These are phyloP conservation scores for Stentor roeselii DNA, from an alignment of 73 alveolate genomes.

Conservation along the genomic window DNA sequence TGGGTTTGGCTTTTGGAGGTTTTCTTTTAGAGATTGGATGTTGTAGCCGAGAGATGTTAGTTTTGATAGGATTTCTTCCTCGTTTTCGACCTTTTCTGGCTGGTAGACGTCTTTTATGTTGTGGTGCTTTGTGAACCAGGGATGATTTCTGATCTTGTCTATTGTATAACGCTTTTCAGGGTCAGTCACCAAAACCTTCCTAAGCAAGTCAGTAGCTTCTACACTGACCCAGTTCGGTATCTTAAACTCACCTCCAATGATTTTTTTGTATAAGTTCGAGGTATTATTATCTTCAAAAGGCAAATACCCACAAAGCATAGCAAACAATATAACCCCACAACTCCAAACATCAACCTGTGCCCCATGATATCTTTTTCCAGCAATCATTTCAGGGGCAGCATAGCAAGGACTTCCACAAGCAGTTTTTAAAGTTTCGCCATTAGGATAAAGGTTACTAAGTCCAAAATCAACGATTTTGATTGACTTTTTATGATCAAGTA, in stretches of 20 bases:
- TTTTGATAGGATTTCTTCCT: not conserved
- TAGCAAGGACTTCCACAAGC: constrained; percentile 95
- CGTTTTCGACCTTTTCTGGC: not conserved
- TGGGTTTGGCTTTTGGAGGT: not conserved
- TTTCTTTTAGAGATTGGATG: not conserved
- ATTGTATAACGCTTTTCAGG: constrained; percentile 74
- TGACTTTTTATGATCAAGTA: constrained; percentile 68
- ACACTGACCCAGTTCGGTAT: constrained; percentile 57
- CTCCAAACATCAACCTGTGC: constrained; percentile 85
- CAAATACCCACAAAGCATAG: constrained; percentile 84
- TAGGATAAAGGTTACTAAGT: constrained; percentile 67
- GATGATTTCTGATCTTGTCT: constrained; percentile 57
- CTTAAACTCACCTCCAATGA: constrained; percentile 66
- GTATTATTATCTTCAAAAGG: constrained; percentile 93
- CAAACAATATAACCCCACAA: constrained; percentile 84
- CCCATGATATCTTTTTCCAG: constrained; percentile 82
- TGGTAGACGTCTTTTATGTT: not conserved
- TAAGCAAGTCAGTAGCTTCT: constrained; percentile 53
- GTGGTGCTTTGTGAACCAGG: constrained; percentile 54
- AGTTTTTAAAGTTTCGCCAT: constrained; percentile 69
- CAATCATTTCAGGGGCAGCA: constrained; percentile 95
- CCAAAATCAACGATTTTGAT: constrained; percentile 94
- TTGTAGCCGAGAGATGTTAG: not conserved
- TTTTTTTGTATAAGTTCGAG: constrained; percentile 77
- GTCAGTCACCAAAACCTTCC: constrained; percentile 53